Evolutionary conservation across 2,329 filamentous ascomycete species (phyloP).

Genomic region (Penicillium psychrosexuale): DNA sequence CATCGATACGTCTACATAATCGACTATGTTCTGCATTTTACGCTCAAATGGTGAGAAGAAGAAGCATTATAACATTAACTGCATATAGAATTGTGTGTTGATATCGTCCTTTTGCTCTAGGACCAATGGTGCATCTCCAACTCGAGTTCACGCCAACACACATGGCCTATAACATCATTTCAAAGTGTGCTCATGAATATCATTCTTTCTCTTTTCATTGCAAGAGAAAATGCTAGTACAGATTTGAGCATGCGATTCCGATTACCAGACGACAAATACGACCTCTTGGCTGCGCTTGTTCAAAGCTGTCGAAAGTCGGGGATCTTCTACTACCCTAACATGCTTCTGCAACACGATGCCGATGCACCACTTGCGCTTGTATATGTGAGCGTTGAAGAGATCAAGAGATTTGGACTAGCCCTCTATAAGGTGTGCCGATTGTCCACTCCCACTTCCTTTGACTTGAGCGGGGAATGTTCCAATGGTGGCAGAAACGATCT

Average conservation of each 20-base stretch:
- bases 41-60: conserved; percentile 20
- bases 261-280: conserved; percentile 11
- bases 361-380: conserved; percentile 19
- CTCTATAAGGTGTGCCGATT: conserved; percentile 25
- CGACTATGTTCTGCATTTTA: conserved; percentile 19
- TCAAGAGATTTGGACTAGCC: conserved; percentile 28
- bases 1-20: conserved; percentile 22
- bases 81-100: background rate
- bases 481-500: conserved; percentile 7
- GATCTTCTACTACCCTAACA: conserved; percentile 27
- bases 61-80: background rate
- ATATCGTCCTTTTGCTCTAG: background rate
- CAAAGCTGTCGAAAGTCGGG: conserved; percentile 22
- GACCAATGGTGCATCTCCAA: conserved; percentile 14
- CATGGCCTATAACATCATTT: conserved; percentile 29
- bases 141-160: background rate
- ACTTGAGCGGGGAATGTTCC: background rate
- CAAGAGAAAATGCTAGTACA: conserved; percentile 1
- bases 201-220: conserved; percentile 23
- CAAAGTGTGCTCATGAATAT: conserved; percentile 28
- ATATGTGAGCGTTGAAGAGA: conserved; percentile 26
- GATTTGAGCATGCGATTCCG: conserved; percentile 12
- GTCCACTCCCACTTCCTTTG: background rate
- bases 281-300: conserved; percentile 22
- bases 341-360: conserved; percentile 17